Evolutionary conservation across 495 filamentous ascomycete genomes (phyloP), one percentile per base, ranked within the genome.

Genomic region (Aspergillus nanangensis): DNA sequence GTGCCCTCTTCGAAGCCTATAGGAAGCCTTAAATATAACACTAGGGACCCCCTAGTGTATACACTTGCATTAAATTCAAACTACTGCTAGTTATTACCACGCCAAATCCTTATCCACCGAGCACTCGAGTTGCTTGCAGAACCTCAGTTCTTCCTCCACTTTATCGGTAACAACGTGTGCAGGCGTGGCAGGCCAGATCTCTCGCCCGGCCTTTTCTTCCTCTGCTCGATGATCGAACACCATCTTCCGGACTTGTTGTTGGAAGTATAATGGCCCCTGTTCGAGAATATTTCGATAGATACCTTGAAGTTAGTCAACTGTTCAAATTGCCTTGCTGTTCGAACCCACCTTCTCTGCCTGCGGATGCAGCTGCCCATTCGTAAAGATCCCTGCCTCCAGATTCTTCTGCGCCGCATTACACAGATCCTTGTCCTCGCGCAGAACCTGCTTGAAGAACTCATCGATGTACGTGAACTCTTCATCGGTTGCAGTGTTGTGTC

Each of bases 361-460:
- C 0, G 74, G 74, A 47, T 79, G 74, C 38, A 79, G 51, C 52
- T 74, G 66, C 20, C 76, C 76, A 44, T 71, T 76, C 37, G 69
- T 58, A 33, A 74, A 79, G 14, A 77, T 65, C 8, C 73, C 74
- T 2, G 57, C 52, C 34, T 56, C 61, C 8, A 77, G 57, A 48
- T 77, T 79, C 49, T 65, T 57, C 52, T 79, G 72, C 4, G 67
- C 60, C 0, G 53, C 55, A 32, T 62, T 60, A 50, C 74, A 77
- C 11, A 79, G 69, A 19, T 66, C 57, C 41, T 70, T 71, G 50
- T 77, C 76, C 44, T 79, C 71, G 2, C 59, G 54, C 42, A 74
- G 52, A 10, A 77, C 62, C 8, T 64, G 72, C 41, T 62, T 63
- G 41, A 74, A 76, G 8, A 77, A 62, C 1, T 60, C 51, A 47